These are phyloP conservation scores for Colletotrichum gloeosporioides DNA, from an alignment of 2,329 filamentous ascomycete genomes.

Conservation along the genomic window DNA sequence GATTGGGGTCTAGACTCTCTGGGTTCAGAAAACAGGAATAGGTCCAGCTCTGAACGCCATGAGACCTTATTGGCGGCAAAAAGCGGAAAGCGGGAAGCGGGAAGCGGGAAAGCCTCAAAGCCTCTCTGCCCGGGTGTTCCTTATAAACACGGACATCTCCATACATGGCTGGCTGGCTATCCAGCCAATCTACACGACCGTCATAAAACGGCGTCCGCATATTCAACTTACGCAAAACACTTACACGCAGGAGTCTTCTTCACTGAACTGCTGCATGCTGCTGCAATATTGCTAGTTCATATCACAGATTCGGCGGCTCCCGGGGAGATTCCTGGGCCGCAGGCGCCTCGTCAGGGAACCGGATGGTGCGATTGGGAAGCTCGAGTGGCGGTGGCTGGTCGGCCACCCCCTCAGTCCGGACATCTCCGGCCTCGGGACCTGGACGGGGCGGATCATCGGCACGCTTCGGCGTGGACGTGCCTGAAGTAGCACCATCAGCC, in stretches of 20 bases:
- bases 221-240: neutral
- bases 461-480: neutral
- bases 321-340: neutral
- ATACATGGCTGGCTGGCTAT: neutral
- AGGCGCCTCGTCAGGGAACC: constrained; percentile 46
- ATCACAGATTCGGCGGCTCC: neutral
- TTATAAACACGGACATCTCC: neutral
- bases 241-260: neutral
- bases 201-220: neutral
- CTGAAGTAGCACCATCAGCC: neutral
- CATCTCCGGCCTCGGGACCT: neutral
- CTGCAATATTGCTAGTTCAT: neutral
- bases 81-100: neutral
- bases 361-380: constrained; percentile 40
- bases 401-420: neutral
- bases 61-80: neutral
- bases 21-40: neutral
- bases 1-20: neutral
- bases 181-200: neutral
- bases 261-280: neutral
- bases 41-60: neutral
- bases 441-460: neutral
- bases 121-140: neutral
- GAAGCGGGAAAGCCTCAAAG: neutral
- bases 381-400: constrained; percentile 27